A percentile compares a stretch with the other conserved stretches of the same genome.
Evolutionary conservation across 768 basidiomycete genomes (phyloP).

Genomic region (Scleroderma citrinum): DNA sequence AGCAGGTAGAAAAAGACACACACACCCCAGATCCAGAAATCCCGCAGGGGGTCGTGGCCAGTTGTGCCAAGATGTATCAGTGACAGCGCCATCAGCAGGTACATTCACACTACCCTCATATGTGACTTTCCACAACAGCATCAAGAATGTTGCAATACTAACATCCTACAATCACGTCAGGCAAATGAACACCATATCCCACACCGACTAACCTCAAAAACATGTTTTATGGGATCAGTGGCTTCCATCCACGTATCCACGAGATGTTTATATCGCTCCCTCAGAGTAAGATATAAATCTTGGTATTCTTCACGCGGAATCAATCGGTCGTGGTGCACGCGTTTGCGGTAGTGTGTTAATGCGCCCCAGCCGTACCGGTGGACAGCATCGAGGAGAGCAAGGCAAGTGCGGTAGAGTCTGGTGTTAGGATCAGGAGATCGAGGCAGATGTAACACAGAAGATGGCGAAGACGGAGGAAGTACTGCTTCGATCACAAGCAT

Average conservation of each 20-base stretch:
- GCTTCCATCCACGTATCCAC: slow-evolving; percentile 72
- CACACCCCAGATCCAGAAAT: slow-evolving; percentile 85
- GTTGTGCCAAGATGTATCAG: slow-evolving; percentile 48
- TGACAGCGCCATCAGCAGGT: neutral
- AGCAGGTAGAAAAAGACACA: neutral
- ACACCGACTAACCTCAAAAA: slow-evolving; percentile 61
- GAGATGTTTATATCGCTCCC: slow-evolving; percentile 76
- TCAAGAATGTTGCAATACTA: slow-evolving; percentile 89
- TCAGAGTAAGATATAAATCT: slow-evolving; percentile 83
- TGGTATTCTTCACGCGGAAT: slow-evolving; percentile 77
- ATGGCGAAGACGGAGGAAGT: slow-evolving; percentile 12
- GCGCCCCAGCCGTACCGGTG: slow-evolving; percentile 89
- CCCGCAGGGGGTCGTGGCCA: slow-evolving; percentile 83
- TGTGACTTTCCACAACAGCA: slow-evolving; percentile 83
- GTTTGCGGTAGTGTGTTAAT: slow-evolving; percentile 77
- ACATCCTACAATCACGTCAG: slow-evolving; percentile 60
- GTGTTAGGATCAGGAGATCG: slow-evolving; percentile 46
- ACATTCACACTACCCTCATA: slow-evolving; percentile 31
- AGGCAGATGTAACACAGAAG: slow-evolving; percentile 53
- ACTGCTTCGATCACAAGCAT: slow-evolving; percentile 17
- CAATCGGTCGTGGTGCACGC: slow-evolving; percentile 77
- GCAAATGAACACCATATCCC: neutral
- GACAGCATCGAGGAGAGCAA: slow-evolving; percentile 74
- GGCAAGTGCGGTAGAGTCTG: slow-evolving; percentile 73
- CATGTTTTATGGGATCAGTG: slow-evolving; percentile 86